Percentiles rank a stretch among this genome's conserved stretches.
These are phyloP conservation scores for Oryza punctata DNA, from an alignment of 176 grass and related monocot genomes.

Conservation along the genomic window DNA sequence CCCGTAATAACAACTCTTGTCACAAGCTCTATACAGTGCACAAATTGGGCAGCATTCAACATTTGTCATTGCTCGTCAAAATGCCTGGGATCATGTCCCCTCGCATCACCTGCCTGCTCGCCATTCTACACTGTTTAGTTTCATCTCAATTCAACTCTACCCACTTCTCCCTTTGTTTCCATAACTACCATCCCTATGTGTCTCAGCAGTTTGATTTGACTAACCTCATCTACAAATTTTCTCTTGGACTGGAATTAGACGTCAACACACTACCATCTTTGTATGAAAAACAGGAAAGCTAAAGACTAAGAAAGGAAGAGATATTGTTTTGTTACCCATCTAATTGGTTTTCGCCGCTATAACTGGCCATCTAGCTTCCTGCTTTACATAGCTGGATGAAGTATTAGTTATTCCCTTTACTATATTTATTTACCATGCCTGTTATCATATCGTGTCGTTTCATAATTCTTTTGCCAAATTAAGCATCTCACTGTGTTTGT, in stretches of 20 bases:
- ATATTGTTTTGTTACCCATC: background rate
- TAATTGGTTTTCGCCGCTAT: background rate
- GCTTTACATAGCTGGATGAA: background rate
- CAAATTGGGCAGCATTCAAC: too few relatives aligned
- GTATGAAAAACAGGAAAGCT: too few relatives aligned
- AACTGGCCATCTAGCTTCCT: background rate
- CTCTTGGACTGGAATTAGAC: too few relatives aligned
- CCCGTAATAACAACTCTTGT: too few relatives aligned
- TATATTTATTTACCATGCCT: background rate
- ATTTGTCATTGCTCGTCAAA: background rate
- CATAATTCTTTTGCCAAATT: background rate
- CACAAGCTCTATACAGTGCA: too few relatives aligned
- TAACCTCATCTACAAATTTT: too few relatives aligned
- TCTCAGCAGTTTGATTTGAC: background rate
- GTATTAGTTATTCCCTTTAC: background rate
- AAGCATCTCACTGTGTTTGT: background rate
- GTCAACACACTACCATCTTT: too few relatives aligned
- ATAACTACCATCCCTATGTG: background rate
- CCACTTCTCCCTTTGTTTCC: background rate
- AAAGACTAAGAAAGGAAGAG: too few relatives aligned
- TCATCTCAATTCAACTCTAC: background rate
- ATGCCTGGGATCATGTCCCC: background rate
- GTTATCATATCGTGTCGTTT: background rate
- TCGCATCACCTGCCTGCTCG: too few relatives aligned
- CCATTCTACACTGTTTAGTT: background rate